phyloP scores from a whole-genome alignment of 768 basidiomycete species.

The Podaxis rugospora region DNA sequence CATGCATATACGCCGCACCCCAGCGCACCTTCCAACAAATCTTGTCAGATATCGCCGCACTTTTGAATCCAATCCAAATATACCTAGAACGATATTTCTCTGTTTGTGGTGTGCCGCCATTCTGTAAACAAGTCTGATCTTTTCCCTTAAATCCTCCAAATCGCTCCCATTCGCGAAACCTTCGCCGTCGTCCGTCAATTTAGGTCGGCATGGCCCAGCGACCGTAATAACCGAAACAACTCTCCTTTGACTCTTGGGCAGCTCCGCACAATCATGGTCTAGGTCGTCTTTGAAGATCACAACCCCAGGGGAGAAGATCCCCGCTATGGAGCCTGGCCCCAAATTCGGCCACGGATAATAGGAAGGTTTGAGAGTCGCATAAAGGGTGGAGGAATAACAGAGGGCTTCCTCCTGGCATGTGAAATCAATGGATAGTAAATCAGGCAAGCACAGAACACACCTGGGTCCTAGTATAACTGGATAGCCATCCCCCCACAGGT shows the following conservation, averaged over 20 bases:
- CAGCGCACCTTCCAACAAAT: slow-evolving; percentile 31
- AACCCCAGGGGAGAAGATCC: slow-evolving; percentile 39
- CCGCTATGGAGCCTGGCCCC: slow-evolving; percentile 34
- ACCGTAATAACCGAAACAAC: slow-evolving; percentile 42
- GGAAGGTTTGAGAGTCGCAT: slow-evolving; percentile 30
- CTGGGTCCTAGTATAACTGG: slow-evolving; percentile 26
- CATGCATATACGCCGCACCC: slow-evolving; percentile 41
- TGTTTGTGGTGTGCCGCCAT: slow-evolving; percentile 36
- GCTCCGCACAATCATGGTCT: slow-evolving; percentile 34
- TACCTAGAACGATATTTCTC: slow-evolving; percentile 35
- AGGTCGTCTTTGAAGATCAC: slow-evolving; percentile 45
- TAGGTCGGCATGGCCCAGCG: slow-evolving; percentile 33
- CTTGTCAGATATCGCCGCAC: too few relatives aligned
- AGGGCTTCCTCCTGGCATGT: slow-evolving; percentile 38
- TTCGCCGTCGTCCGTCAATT: slow-evolving; percentile 23
- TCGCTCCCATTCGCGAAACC: slow-evolving; percentile 20
- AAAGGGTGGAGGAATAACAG: slow-evolving; percentile 45
- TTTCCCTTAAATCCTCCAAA: slow-evolving; percentile 34
- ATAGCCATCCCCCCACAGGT: slow-evolving; percentile 29
- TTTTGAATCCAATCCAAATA: not conserved
- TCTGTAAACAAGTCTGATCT: slow-evolving; percentile 38
- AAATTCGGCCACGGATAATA: slow-evolving; percentile 47
- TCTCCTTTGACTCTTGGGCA: slow-evolving; percentile 24
- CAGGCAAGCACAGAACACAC: slow-evolving; percentile 13
- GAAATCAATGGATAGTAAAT: not conserved